Conservation (phyloP, 768 basidiomycete genomes). For the Hypholoma sublateritium region DNA sequence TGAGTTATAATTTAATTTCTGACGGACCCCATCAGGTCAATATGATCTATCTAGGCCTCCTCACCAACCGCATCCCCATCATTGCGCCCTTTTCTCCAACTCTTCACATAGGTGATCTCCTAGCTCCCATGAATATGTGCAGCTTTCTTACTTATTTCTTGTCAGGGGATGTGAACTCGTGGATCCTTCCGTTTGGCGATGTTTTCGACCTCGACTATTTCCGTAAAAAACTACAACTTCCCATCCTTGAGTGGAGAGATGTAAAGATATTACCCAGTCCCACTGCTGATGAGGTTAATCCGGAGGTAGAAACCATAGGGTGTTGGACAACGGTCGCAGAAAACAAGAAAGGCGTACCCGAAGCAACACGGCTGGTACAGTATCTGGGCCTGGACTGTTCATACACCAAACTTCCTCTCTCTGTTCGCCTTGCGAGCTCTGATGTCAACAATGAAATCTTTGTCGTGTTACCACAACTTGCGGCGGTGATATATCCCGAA, state of each 20-base stretch:
- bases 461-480: conserved; percentile 27
- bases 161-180: conserved; percentile 16
- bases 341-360: conserved; percentile 9
- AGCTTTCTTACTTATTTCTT: conserved; percentile 16
- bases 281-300: conserved; percentile 11
- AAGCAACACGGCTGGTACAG: conserved; percentile 19
- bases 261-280: conserved; percentile 36
- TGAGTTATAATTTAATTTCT: neutral
- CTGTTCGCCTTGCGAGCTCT: conserved; percentile 16
- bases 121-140: neutral
- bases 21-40: conserved; percentile 34
- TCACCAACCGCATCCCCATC: conserved; percentile 47
- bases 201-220: conserved; percentile 44
- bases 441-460: conserved; percentile 21
- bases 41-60: conserved; percentile 44
- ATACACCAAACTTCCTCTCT: conserved; percentile 30
- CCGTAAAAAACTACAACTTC: conserved; percentile 31
- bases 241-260: conserved; percentile 50
- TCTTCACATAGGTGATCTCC: conserved; percentile 34
- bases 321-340: conserved; percentile 34
- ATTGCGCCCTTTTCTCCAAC: conserved; percentile 48
- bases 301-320: conserved; percentile 23
- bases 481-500: conserved; percentile 28
- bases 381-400: conserved; percentile 36
- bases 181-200: conserved; percentile 38